Percentiles rank a stretch among this genome's conserved stretches.
Conservation (phyloP, 768 basidiomycete genomes). For the Rhodotorula kratochvilovae region DNA sequence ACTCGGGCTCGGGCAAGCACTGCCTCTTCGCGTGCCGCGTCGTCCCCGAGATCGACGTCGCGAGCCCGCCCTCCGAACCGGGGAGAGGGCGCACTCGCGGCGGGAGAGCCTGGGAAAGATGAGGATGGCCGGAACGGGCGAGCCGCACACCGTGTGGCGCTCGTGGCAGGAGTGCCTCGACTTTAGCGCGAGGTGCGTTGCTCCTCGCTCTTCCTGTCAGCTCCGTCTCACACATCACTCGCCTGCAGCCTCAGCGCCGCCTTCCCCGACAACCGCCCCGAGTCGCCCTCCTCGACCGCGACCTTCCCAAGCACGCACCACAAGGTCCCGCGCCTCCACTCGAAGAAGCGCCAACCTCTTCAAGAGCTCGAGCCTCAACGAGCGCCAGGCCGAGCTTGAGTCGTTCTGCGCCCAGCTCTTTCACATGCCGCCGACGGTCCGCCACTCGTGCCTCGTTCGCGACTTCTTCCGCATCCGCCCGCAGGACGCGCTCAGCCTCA, state of each 20-base stretch:
- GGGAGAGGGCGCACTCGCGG: conserved; percentile 9
- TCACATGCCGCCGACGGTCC: conserved; percentile 25
- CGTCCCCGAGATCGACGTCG: conserved; percentile 18
- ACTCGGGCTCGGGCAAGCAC: conserved; percentile 28
- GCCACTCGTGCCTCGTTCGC: conserved; percentile 20
- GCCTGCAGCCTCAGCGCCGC: conserved; percentile 14
- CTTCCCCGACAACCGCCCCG: conserved; percentile 31
- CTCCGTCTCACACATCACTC: neutral
- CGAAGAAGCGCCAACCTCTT: conserved; percentile 31
- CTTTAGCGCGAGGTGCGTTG: conserved; percentile 28
- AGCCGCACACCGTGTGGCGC: conserved; percentile 40
- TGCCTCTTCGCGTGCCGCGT: conserved; percentile 36
- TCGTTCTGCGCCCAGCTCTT: conserved; percentile 30
- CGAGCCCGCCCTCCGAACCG: neutral
- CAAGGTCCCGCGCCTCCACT: conserved; percentile 8
- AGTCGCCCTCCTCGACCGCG: neutral
- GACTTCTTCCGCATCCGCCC: conserved; percentile 29
- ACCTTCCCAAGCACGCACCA: neutral
- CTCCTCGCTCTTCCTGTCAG: neutral
- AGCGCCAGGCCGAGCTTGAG: conserved; percentile 34
- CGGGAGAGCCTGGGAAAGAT: conserved; percentile 20
- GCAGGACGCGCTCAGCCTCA: neutral
- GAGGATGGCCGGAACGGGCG: conserved; percentile 20
- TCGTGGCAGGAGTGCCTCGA: conserved; percentile 39
- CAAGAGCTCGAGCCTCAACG: conserved; percentile 20